These are phyloP conservation scores for Trametes villosa DNA, from an alignment of 768 basidiomycete species.

Conservation along the genomic window DNA sequence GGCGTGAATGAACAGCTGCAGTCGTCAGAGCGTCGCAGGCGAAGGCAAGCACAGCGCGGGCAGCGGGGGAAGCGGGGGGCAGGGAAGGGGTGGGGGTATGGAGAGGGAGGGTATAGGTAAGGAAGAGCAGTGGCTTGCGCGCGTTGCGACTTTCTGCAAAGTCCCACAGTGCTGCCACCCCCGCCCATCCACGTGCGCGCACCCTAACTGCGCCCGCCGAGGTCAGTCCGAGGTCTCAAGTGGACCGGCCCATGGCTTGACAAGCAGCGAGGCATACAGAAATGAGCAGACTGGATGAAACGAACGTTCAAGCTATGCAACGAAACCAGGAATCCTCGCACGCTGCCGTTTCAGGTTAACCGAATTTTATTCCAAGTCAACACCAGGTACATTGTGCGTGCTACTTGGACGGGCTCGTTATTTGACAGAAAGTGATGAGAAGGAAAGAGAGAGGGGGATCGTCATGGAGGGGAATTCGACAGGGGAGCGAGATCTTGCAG, in stretches of 20 bases:
- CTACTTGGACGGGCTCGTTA: constrained; percentile 9
- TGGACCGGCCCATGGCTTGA: too few species aligned
- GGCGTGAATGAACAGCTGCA: neutral
- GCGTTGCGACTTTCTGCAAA: neutral
- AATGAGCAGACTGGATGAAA: too few species aligned
- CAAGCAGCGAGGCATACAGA: too few species aligned
- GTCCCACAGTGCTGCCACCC: neutral
- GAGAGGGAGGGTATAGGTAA: neutral
- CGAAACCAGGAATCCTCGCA: neutral
- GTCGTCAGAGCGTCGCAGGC: neutral
- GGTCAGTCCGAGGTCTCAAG: too few species aligned
- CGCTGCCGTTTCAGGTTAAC: too few species aligned
- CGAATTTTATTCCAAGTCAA: constrained; percentile 15
- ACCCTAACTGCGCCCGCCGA: too few species aligned
- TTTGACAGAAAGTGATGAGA: neutral
- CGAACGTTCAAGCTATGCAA: too few species aligned
- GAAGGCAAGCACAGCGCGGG: neutral
- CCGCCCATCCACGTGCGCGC: too few species aligned
- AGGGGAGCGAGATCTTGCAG: constrained; percentile 8
- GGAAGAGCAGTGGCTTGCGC: neutral
- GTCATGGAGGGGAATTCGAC: neutral
- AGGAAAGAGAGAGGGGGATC: constrained; percentile 1
- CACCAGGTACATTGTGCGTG: constrained; percentile 22
- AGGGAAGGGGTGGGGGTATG: neutral
- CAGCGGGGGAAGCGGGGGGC: neutral